Base-by-base conservation (phyloP, 306 rosid species). In the Pterocarpus macrocarpus region DNA sequence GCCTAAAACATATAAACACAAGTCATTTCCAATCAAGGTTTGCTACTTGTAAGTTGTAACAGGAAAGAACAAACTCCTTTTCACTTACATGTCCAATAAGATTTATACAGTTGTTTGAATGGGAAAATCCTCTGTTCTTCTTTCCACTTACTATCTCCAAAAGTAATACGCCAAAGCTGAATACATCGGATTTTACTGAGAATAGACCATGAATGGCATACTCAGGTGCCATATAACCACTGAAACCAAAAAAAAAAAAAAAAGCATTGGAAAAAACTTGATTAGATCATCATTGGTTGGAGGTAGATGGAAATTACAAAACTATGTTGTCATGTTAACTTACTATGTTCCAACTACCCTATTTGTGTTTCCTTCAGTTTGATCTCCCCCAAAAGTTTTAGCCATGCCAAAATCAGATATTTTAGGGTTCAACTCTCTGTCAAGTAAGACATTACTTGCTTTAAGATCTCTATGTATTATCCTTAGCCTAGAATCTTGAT, bases 321-420 rank as follows among this genome's bases (percentile, higher is more conserved):
- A 1, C 28, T 13, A 16, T 17, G 11, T 57, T 65, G 17, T 45
- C 41, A 67, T 78, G n/a, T 57, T 50, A 12, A 64, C 86, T 77
- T 57, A 83, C 86, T 83, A 83, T 72, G 86, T 83, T 78, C 86
- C 86, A 47, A 83, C 80, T 11, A 83, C 80, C 47, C 80, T 78
- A 1, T 52, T 77, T 56, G 86, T 83, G 39, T 73, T 83, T 72
- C 80, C 83, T 73, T 83, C 86, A 5, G 43, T 65, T 1, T 83
- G 76, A 72, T 83, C 83, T 43, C 86, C 83, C 2, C 86, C 72
- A 57, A 78, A 83, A 22, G 83, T 78, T 83, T 59, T 83, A n/a
- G 86, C 83, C 86, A 83, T 72, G 1, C 86, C 83, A 67, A 83
- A 83, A 49, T 83, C 80, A 0, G 86, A 78, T 66, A 83, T 78